Evolutionary conservation across 73 alveolate species (phyloP).

Genomic region (Paramecium sexaurelia): DNA sequence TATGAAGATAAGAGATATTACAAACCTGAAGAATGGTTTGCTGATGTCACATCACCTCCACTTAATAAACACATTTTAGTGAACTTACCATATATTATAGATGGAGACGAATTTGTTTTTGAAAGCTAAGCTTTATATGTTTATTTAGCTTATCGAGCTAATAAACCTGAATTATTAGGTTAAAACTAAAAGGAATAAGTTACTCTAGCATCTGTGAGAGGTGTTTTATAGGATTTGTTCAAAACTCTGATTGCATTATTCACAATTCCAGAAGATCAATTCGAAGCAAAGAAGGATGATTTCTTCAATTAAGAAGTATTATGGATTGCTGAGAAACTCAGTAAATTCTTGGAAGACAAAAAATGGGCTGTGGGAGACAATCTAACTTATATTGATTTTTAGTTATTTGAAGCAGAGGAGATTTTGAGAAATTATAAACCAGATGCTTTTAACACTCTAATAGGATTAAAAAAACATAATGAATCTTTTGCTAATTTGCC

Average conservation of each 20-base stretch:
- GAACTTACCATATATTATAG: slow-evolving; percentile 66
- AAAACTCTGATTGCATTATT: background rate
- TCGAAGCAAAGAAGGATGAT: background rate
- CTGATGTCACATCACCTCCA: background rate
- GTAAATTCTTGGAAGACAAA: slow-evolving; percentile 14
- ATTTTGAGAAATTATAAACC: background rate
- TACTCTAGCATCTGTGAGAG: background rate
- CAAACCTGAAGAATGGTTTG: slow-evolving; percentile 64
- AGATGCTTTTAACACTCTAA: background rate
- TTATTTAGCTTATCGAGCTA: slow-evolving; percentile 46
- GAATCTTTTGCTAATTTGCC: background rate
- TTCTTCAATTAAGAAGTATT: background rate
- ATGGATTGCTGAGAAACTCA: slow-evolving; percentile 38
- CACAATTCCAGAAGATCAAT: background rate
- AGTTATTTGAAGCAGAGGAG: slow-evolving; percentile 54
- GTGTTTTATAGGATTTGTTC: slow-evolving; percentile 11
- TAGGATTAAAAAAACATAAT: background rate
- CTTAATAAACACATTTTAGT: slow-evolving; percentile 25
- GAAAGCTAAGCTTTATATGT: slow-evolving; percentile 58
- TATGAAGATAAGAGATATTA: slow-evolving; percentile 37
- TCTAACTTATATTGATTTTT: slow-evolving; percentile 47
- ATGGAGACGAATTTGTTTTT: slow-evolving; percentile 29
- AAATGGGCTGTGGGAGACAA: slow-evolving; percentile 60
- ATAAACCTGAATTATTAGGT: slow-evolving; percentile 55
- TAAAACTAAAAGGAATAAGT: slow-evolving; percentile 47